Percentiles rank a stretch among this genome's conserved stretches.
Conservation (phyloP, 306 rosid genomes). For the Luffa aegyptiaca region DNA sequence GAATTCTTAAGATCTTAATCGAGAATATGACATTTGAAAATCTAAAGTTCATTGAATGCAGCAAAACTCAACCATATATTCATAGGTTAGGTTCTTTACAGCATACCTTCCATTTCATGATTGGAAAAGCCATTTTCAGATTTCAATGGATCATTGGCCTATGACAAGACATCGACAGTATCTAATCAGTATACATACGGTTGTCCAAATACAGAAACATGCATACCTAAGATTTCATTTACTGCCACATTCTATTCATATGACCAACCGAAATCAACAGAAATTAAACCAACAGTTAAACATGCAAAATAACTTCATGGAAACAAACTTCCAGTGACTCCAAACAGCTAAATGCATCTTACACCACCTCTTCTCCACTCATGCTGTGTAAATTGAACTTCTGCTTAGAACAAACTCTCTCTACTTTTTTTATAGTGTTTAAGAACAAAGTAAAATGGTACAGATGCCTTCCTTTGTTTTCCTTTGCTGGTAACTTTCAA, state of each 20-base stretch:
- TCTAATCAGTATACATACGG: slow-evolving; percentile 8
- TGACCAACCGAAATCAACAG: background rate
- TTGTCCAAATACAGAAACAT: background rate
- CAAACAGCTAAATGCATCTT: background rate
- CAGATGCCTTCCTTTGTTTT: background rate
- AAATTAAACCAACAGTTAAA: background rate
- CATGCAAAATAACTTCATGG: background rate
- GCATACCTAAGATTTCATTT: background rate
- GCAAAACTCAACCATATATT: background rate
- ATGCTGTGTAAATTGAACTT: background rate
- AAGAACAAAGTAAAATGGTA: background rate
- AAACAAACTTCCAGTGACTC: background rate
- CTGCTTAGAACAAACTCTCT: background rate
- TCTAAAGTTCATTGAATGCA: background rate
- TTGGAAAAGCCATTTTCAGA: slow-evolving; percentile 14
- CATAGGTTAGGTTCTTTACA: background rate
- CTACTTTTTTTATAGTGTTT: background rate
- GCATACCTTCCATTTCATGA: slow-evolving; percentile 23
- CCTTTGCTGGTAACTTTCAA: background rate
- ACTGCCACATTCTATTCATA: background rate
- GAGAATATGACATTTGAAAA: slow-evolving; percentile 14
- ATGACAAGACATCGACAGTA: slow-evolving; percentile 14
- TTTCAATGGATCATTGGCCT: slow-evolving; percentile 33
- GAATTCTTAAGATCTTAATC: background rate
- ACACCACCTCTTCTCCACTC: background rate